phyloP scores from a whole-genome alignment of 2,329 filamentous ascomycete genomes.

The Drechslera avenae region DNA sequence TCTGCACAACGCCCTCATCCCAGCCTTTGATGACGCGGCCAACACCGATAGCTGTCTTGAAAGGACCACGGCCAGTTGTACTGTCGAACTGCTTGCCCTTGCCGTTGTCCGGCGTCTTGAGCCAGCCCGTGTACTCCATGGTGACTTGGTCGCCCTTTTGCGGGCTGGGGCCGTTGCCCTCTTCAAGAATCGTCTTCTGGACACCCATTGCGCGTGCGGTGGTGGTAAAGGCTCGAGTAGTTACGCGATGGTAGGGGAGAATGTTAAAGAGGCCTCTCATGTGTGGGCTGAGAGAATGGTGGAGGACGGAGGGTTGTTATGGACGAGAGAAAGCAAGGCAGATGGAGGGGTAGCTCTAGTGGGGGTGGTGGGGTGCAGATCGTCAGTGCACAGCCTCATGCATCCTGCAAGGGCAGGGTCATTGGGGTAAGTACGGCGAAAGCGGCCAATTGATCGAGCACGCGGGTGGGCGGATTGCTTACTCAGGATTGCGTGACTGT shows the following conservation, averaged over 20 bases:
- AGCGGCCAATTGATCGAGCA: constrained; percentile 16
- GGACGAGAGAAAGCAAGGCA: constrained; percentile 6
- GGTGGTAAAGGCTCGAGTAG: constrained; percentile 19
- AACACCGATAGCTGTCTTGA: constrained; percentile 76
- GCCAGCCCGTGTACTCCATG: constrained; percentile 43
- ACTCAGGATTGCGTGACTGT: constrained; percentile 19
- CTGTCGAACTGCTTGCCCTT: constrained; percentile 70
- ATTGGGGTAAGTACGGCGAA: constrained; percentile 10
- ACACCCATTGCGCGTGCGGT: constrained; percentile 36
- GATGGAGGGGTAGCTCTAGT: constrained; percentile 16
- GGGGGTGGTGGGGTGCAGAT: constrained; percentile 18
- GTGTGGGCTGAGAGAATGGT: constrained; percentile 11
- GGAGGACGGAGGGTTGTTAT: constrained; percentile 7
- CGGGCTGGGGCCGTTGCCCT: constrained; percentile 38
- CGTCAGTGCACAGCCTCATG: constrained; percentile 22
- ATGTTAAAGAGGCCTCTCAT: constrained; percentile 20
- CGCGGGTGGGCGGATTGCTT: constrained; percentile 3
- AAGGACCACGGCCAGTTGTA: constrained; percentile 75
- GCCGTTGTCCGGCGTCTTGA: constrained; percentile 27
- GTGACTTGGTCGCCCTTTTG: constrained; percentile 37
- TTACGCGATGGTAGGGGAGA: constrained; percentile 10
- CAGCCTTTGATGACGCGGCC: constrained; percentile 80
- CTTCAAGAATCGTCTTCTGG: constrained; percentile 34
- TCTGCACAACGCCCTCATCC: constrained; percentile 68
- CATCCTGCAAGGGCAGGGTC: constrained; percentile 20